These are phyloP conservation scores for Nyctanthes arbortristis DNA, from an alignment of 257 asterid species.

Conservation along the genomic window DNA sequence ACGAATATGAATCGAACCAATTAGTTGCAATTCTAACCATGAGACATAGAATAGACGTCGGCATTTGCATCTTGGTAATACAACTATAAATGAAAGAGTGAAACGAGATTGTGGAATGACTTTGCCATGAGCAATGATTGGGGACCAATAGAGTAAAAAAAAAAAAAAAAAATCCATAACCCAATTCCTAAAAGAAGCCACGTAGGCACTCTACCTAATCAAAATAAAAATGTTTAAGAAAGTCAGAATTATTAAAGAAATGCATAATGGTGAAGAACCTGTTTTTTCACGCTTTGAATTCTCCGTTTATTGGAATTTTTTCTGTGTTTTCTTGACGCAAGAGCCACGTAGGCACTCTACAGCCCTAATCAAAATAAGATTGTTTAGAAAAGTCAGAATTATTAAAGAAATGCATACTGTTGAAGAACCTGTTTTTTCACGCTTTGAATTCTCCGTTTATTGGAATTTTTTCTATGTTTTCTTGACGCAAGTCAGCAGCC, in stretches of 20 bases:
- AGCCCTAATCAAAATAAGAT: not conserved
- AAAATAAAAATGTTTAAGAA: not conserved
- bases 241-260: not conserved
- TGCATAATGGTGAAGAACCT: not conserved
- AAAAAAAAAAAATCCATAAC: not conserved
- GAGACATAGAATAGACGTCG: no score
- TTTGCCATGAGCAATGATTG: no score
- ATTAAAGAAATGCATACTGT: not conserved
- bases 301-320: constrained; percentile 21
- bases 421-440: not conserved
- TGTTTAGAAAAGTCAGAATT: not conserved
- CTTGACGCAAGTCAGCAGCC: constrained; percentile 25
- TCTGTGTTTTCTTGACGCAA: not conserved
- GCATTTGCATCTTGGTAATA: no score
- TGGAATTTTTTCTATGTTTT: constrained; percentile 13
- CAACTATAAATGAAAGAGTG: no score
- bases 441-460: constrained; percentile 9
- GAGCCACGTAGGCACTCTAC: not conserved
- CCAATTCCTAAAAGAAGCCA: not conserved
- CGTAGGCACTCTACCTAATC: not conserved
- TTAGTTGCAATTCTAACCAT: no score
- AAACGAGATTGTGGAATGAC: no score
- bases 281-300: not conserved
- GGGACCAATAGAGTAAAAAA: no score
- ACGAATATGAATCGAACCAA: no score